Conservation (phyloP, 352 stramenopile species). For the Phytophthora crassamura region DNA sequence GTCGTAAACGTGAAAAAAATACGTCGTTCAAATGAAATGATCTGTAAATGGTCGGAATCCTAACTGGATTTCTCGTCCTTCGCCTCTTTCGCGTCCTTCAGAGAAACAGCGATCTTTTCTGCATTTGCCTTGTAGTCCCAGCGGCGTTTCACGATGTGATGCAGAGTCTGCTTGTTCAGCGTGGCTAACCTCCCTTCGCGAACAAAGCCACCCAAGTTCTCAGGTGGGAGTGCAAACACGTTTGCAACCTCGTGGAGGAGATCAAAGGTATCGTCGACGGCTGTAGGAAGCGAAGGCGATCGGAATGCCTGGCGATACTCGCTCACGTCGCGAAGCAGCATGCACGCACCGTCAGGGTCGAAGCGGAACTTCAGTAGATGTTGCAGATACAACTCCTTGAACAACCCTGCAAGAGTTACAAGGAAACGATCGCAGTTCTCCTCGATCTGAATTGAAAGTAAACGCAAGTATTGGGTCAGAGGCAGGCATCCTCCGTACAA, state of each 20-base stretch:
- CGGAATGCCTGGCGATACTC: slow-evolving; percentile 77
- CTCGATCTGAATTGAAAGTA: slow-evolving; percentile 39
- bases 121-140: slow-evolving; percentile 86
- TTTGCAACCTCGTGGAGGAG: slow-evolving; percentile 85
- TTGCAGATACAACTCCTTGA: slow-evolving; percentile 80
- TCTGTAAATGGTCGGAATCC: no score
- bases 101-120: slow-evolving; percentile 71
- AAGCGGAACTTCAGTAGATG: slow-evolving; percentile 83
- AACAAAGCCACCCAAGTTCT: slow-evolving; percentile 82
- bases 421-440: slow-evolving; percentile 78
- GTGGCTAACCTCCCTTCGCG: slow-evolving; percentile 74
- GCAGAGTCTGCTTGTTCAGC: slow-evolving; percentile 63
- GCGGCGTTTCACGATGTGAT: slow-evolving; percentile 76
- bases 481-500: not conserved
- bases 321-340: slow-evolving; percentile 82
- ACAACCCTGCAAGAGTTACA: slow-evolving; percentile 50
- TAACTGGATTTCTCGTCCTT: slow-evolving; percentile 25
- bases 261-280: slow-evolving; percentile 77
- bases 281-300: slow-evolving; percentile 23
- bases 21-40: no score
- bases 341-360: slow-evolving; percentile 81
- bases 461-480: not conserved
- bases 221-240: slow-evolving; percentile 76
- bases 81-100: slow-evolving; percentile 37
- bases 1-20: no score